A percentile compares a stretch with the other conserved stretches of the same genome.
Evolutionary conservation across 805 yeast genomes (phyloP).

Genomic region (Kodamaea lidongshanica): DNA sequence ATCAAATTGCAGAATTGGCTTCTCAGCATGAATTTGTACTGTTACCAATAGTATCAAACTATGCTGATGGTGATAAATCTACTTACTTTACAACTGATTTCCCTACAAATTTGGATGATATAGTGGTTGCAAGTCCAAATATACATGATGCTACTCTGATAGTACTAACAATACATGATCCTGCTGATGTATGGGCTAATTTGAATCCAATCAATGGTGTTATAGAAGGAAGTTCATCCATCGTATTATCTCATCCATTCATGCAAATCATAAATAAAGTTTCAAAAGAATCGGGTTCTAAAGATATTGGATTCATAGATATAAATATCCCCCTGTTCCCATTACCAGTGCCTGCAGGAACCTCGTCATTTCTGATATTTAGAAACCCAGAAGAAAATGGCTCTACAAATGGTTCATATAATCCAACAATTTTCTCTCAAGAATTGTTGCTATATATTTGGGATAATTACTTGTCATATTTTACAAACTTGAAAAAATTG

Average conservation of each 20-base stretch:
- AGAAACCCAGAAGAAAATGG: conserved; percentile 31
- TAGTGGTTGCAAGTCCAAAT: conserved; percentile 64
- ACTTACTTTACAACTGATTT: conserved; percentile 30
- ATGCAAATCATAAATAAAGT: conserved; percentile 53
- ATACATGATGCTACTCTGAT: conserved; percentile 60
- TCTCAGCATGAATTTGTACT: conserved; percentile 52
- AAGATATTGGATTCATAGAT: conserved; percentile 69
- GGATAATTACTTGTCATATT: conserved; percentile 84
- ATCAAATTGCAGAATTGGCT: conserved; percentile 57
- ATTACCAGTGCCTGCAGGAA: conserved; percentile 19
- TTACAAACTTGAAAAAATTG: conserved; percentile 56
- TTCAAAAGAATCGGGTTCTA: conserved; percentile 29
- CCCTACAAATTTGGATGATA: conserved; percentile 53
- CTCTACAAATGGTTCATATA: conserved; percentile 33
- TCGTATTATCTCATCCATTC: conserved; percentile 68
- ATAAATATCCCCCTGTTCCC: conserved; percentile 66
- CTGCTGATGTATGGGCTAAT: conserved; percentile 89
- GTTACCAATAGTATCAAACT: conserved; percentile 54
- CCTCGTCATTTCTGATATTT: conserved; percentile 8
- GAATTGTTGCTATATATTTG: conserved; percentile 75
- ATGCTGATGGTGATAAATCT: conserved; percentile 16
- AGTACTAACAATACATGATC: conserved; percentile 75
- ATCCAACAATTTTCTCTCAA: conserved; percentile 63
- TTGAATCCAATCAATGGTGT: conserved; percentile 74
- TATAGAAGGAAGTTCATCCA: conserved; percentile 65